Evolutionary conservation across 768 basidiomycete genomes (phyloP).

Genomic region (Favolaschia claudopus): DNA sequence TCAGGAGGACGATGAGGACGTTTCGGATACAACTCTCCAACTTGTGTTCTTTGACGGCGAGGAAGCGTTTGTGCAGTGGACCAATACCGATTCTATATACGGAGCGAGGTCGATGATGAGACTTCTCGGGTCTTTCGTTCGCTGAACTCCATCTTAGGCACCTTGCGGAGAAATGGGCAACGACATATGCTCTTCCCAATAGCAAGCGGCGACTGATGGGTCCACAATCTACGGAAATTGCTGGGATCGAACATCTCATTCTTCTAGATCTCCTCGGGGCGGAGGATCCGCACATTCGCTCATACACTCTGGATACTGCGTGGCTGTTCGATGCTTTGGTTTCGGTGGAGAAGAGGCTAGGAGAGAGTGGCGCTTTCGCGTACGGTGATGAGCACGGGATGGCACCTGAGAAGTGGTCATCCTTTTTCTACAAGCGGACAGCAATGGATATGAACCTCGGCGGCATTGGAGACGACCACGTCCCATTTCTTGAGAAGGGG

Average conservation of each 20-base stretch:
- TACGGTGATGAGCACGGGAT: constrained; percentile 52
- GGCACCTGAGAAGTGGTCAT: constrained; percentile 59
- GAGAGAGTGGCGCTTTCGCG: constrained; percentile 66
- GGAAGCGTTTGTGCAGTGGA: constrained; percentile 94
- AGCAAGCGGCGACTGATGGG: constrained; percentile 63
- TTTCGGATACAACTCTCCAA: constrained; percentile 86
- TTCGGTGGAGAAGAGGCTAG: constrained; percentile 75
- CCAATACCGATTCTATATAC: constrained; percentile 88
- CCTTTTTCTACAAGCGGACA: constrained; percentile 71
- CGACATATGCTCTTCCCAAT: constrained; percentile 68
- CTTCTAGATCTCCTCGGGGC: constrained; percentile 93
- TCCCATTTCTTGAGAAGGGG: constrained; percentile 85
- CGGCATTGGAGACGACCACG: constrained; percentile 90
- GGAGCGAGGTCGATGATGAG: constrained; percentile 77
- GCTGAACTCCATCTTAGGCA: constrained; percentile 60
- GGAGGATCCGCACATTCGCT: constrained; percentile 73
- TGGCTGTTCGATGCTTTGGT: constrained; percentile 90
- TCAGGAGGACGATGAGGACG: constrained; percentile 74
- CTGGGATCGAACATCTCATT: constrained; percentile 88
- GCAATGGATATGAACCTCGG: constrained; percentile 50
- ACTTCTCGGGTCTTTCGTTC: background rate
- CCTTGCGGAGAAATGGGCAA: constrained; percentile 85
- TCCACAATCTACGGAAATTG: constrained; percentile 67
- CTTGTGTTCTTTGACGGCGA: constrained; percentile 98
- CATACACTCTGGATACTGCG: constrained; percentile 86